phyloP scores from a whole-genome alignment of 768 basidiomycete genomes.

The Pleurotus djamor region DNA sequence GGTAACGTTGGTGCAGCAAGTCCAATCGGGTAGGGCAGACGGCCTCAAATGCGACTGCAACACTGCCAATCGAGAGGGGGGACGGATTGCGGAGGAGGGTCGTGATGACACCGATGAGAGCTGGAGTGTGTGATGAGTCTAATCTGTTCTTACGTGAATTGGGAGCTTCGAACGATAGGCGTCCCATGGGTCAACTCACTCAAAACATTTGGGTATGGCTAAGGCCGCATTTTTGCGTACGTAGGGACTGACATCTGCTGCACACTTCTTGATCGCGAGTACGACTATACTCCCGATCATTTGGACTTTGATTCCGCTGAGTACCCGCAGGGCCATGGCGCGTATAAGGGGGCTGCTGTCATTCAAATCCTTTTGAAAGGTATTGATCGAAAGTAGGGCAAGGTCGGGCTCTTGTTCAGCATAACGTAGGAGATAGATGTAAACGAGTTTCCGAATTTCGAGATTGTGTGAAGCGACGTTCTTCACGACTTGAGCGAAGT shows the following conservation, averaged over 20 bases:
- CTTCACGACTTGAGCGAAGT: slow-evolving; percentile 97
- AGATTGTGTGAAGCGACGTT: slow-evolving; percentile 92
- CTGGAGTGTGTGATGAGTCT: slow-evolving; percentile 68
- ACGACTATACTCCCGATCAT: slow-evolving; percentile 86
- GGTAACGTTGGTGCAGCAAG: slow-evolving; percentile 85
- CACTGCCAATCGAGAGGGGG: slow-evolving; percentile 84
- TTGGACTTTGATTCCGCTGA: slow-evolving; percentile 88
- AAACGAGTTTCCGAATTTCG: slow-evolving; percentile 95
- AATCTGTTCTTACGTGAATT: slow-evolving; percentile 43
- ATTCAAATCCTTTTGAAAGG: slow-evolving; percentile 94
- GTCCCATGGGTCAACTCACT: slow-evolving; percentile 31
- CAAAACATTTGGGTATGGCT: slow-evolving; percentile 83
- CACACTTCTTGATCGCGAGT: slow-evolving; percentile 89
- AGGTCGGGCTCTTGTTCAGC: slow-evolving; percentile 94
- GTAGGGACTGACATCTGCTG: slow-evolving; percentile 89
- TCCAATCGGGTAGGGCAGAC: slow-evolving; percentile 89
- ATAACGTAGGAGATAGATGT: slow-evolving; percentile 95
- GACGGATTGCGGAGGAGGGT: slow-evolving; percentile 71
- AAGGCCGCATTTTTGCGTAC: slow-evolving; percentile 92
- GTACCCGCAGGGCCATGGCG: slow-evolving; percentile 92
- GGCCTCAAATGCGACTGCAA: slow-evolving; percentile 80
- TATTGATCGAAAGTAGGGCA: slow-evolving; percentile 94
- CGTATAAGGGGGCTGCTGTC: slow-evolving; percentile 93
- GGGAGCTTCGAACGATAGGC: neutral
- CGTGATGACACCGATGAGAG: slow-evolving; percentile 67